Percentiles rank a stretch among this genome's conserved stretches.
phyloP scores from a whole-genome alignment of 2,329 filamentous ascomycete species.

The Paracoccidioides brasiliensis region DNA sequence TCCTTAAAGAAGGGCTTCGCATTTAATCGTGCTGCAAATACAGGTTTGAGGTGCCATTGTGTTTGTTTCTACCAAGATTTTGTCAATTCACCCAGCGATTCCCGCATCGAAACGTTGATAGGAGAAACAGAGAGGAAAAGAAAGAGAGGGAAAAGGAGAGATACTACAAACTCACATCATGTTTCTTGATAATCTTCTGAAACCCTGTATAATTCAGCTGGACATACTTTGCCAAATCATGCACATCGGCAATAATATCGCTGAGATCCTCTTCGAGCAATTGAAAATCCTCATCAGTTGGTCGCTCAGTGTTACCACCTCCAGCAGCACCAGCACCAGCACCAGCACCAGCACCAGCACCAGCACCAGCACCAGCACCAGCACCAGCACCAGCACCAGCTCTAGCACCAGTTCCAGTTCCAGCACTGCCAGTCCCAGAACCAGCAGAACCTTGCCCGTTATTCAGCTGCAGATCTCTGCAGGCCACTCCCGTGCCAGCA shows the following conservation, averaged over 20 bases:
- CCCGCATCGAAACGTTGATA: not conserved
- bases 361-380: not conserved
- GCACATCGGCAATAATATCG: constrained; percentile 96
- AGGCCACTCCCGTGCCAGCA: constrained; percentile 10
- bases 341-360: not conserved
- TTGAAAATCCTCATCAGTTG: constrained; percentile 85
- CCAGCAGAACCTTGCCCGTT: too few species aligned
- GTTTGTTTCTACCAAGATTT: constrained; percentile 63
- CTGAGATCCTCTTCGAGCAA: constrained; percentile 87
- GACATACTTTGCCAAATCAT: constrained; percentile 95
- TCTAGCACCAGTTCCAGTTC: not conserved
- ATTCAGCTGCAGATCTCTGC: too few species aligned
- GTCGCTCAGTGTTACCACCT: constrained; percentile 4
- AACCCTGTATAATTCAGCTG: constrained; percentile 98
- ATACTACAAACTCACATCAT: constrained; percentile 54
- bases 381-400: not conserved
- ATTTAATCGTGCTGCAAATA: constrained; percentile 90
- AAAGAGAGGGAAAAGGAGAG: not conserved
- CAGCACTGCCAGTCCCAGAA: not conserved
- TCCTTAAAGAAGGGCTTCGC: constrained; percentile 98
- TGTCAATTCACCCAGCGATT: not conserved
- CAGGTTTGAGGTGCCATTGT: constrained; percentile 79
- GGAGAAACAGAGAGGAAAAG: not conserved
- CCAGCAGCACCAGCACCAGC: not conserved
- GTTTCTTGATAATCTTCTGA: constrained; percentile 99